phyloP scores from a whole-genome alignment of 768 basidiomycete species.

The Amanita inopinata region DNA sequence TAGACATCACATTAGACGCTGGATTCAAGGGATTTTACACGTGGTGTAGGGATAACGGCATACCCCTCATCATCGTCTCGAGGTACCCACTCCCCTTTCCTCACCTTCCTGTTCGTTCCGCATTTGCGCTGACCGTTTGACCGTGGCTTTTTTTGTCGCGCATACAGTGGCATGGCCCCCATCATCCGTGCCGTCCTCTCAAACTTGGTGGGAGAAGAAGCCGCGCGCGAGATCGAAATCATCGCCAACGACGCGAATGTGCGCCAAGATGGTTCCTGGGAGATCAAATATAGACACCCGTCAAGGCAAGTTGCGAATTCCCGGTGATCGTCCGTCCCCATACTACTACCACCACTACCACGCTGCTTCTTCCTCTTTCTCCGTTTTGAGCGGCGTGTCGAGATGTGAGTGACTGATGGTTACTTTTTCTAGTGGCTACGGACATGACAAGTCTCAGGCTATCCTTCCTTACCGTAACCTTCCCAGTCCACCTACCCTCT shows the following conservation, averaged over 20 bases:
- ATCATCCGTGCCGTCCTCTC: constrained; percentile 88
- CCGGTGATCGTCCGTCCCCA: not conserved
- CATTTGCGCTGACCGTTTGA: no score
- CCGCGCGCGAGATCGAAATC: constrained; percentile 72
- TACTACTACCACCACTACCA: no score
- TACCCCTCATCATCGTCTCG: constrained; percentile 91
- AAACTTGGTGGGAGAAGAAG: constrained; percentile 65
- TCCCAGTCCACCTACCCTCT: constrained; percentile 62
- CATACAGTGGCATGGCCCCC: constrained; percentile 82
- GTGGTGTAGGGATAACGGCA: constrained; percentile 71
- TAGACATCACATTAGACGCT: constrained; percentile 78
- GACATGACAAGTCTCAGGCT: constrained; percentile 94
- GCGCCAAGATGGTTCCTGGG: constrained; percentile 52
- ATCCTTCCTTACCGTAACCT: constrained; percentile 85
- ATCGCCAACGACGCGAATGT: constrained; percentile 86
- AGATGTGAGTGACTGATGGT: no score
- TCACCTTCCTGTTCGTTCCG: not conserved
- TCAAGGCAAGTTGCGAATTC: constrained; percentile 45
- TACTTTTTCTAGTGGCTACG: constrained; percentile 51
- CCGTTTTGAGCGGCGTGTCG: no score
- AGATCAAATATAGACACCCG: constrained; percentile 83
- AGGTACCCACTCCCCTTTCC: constrained; percentile 35
- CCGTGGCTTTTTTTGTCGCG: no score
- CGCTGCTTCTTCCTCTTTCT: no score
- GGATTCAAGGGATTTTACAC: constrained; percentile 84